Base-by-base conservation (phyloP, 495 filamentous ascomycete genomes). In the Talaromyces liani region DNA sequence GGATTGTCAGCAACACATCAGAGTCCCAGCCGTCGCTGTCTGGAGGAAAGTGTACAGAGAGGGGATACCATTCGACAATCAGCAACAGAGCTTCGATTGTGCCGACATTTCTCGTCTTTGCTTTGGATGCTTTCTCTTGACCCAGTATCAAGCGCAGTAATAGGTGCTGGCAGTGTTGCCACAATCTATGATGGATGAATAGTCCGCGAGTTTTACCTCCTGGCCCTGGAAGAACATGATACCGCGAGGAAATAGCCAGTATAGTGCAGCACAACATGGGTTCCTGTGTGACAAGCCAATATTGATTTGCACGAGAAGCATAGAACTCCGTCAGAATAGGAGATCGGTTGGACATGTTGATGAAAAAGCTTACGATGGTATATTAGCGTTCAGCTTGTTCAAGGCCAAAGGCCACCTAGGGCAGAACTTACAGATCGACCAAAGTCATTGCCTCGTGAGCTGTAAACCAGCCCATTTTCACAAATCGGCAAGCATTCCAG, bases 51-150 rank as follows among this genome's bases (percentile, higher is more conserved):
- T 77, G 76, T 4, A 77, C 63, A 4, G 69, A 65, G 24, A 73
- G 70, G 4, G 77, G 75, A 66, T 77, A 71, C 77, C 77, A 80
- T 58, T 80, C 77, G 12, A 71, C 69, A 16, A 80, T 68, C 3
- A 80, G 68, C 14, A 80, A 66, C 3, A 78, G 64, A 31, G 66
- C 73, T 69, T 80, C 76, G 29, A 80, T 74, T 4, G 70, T 72
- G 8, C 75, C 74, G 18, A 80, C 66, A 47, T 70, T 73, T 2
- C 75, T 63, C 0, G 65, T 72, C 31, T 70, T 69, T 7, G 67
- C 69, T 29, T 69, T 72, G 10, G 69, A 69, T 6, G 68, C 57
- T 57, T 78, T 77, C 58, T 78, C 74, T 61, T 77, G 75, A 4
- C 76, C 76, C 1, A 76, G 65, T 34, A 70, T 76, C 6, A 79